Conservation (phyloP, 2,329 filamentous ascomycete species). For the Chrysoporthe puriensis region DNA sequence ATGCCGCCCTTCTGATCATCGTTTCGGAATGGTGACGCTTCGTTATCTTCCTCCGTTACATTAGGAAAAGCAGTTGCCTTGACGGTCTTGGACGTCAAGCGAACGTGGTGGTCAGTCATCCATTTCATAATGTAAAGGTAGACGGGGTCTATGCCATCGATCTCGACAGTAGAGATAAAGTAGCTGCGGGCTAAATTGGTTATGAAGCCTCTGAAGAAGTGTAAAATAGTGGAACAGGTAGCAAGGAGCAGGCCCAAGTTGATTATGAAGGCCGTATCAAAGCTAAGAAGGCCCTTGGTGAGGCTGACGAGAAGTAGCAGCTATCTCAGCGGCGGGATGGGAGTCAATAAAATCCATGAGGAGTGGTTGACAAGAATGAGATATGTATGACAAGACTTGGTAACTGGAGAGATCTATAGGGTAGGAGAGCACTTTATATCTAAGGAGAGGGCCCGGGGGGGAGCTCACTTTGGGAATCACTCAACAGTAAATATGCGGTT, state of each 20-base stretch:
- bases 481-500: too few species aligned
- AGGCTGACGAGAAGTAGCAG: not conserved
- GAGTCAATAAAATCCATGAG: not conserved
- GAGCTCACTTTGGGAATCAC: too few species aligned
- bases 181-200: not conserved
- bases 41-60: not conserved
- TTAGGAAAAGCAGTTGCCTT: not conserved
- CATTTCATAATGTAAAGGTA: not conserved
- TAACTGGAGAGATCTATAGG: too few species aligned
- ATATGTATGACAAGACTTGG: too few species aligned
- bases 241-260: not conserved
- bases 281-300: not conserved
- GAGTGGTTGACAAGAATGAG: not conserved
- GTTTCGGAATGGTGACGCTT: not conserved
- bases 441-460: too few species aligned
- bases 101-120: not conserved
- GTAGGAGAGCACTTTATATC: too few species aligned
- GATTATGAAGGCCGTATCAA: not conserved
- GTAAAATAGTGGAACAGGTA: not conserved
- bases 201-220: not conserved
- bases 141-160: not conserved
- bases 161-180: not conserved
- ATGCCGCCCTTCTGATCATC: not conserved
- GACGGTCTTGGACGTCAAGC: not conserved
- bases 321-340: not conserved